Percentiles rank a stretch among this genome's conserved stretches.
These are phyloP conservation scores for Apiotrichum siamense DNA, from an alignment of 1,284 basidiomycete genomes.

Conservation along the genomic window DNA sequence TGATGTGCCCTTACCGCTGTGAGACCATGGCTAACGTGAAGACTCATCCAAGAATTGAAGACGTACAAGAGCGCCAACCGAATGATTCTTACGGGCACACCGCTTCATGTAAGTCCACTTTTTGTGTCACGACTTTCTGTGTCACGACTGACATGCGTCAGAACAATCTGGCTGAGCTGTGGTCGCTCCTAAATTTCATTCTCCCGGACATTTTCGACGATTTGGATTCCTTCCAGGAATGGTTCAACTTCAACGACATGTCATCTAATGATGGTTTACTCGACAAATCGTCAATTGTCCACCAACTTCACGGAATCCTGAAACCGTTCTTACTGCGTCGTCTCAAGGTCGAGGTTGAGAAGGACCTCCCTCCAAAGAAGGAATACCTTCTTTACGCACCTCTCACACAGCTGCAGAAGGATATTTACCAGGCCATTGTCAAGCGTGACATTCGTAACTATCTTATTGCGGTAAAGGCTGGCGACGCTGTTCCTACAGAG, in stretches of 20 bases:
- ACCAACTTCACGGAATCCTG: conserved; percentile 79
- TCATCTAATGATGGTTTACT: conserved; percentile 50
- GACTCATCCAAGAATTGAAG: conserved; percentile 84
- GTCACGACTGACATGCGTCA: conserved; percentile 34
- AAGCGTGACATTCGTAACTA: conserved; percentile 61
- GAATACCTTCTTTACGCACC: conserved; percentile 93
- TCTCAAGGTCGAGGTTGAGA: conserved; percentile 85
- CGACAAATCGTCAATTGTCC: conserved; percentile 57
- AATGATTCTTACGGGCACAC: conserved; percentile 90
- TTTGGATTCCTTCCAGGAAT: conserved; percentile 81
- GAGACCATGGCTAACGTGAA: conserved; percentile 17
- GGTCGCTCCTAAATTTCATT: conserved; percentile 92
- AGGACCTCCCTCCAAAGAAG: conserved; percentile 72
- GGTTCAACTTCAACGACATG: conserved; percentile 55
- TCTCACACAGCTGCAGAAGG: conserved; percentile 70
- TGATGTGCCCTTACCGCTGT: conserved; percentile 6
- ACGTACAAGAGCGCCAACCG: conserved; percentile 75
- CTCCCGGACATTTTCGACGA: conserved; percentile 88
- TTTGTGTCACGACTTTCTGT: not conserved
- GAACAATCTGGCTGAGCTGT: conserved; percentile 92
- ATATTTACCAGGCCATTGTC: conserved; percentile 75
- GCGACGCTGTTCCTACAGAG: conserved; percentile 19
- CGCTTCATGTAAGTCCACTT: conserved; percentile 63
- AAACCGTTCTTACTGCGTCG: conserved; percentile 92
- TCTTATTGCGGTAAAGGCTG: conserved; percentile 54